Evolutionary conservation across 306 rosid genomes (phyloP), one percentile per base, ranked within the genome.

Genomic region (Medicago arabica): DNA sequence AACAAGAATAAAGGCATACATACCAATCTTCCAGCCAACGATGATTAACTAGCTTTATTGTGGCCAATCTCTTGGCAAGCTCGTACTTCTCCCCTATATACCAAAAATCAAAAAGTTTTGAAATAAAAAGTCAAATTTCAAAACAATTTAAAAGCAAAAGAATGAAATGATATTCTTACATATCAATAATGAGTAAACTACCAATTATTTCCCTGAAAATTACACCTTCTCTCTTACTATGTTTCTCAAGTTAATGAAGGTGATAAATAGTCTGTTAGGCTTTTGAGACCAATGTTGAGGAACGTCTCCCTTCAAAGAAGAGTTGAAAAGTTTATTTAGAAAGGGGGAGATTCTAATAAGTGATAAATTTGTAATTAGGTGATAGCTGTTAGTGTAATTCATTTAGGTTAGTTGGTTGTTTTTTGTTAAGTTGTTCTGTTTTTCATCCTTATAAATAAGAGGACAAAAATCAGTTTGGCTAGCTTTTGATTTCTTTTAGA

Each of bases 11-110:
- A 73, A 36, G 60, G 40, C 23, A 46, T 34, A 38, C 83, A 36
- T 80, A 88, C 98, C 97, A 87, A 85, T 93, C 93, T 84, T 93
- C 98, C 86, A 93, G 76, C 98, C 98, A 93, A 39, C 86, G 90
- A 82, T 93, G 98, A 78, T 88, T 91, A 62, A 93, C 90, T 77
- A 93, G 87, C 91, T 89, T 93, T 82, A 93, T 89, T 36, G 81
- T 78, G 19, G 75, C 79, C 79, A 91, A 15, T 80, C 51, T 93
- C 79, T 82, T 91, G 81, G 97, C 98, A 86, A 93, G 96, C 59
- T 88, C 92, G 19, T 89, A 93, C 82, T 93, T 93, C 71, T 93
- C 99, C 69, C 99, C 97, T 95, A n/a, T 19, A 82, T 15, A 21
- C 17, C 71, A 69, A 51, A 77, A 12, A 71, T 39, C 3, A 69